Conservation (phyloP, 768 basidiomycete species). For the Suillus discolor region DNA sequence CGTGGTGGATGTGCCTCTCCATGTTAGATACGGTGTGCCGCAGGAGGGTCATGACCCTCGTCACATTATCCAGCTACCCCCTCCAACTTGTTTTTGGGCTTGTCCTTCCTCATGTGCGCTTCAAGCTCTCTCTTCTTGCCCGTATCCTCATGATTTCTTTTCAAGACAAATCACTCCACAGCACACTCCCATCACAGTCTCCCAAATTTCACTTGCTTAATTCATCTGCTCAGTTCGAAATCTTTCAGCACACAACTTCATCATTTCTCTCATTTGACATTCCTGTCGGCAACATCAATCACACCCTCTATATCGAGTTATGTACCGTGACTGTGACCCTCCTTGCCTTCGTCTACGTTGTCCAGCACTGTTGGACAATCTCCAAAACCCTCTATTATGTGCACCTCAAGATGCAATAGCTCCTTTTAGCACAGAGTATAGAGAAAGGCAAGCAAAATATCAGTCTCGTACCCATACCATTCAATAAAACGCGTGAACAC, state of each 20-base stretch:
- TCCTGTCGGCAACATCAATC: slow-evolving; percentile 36
- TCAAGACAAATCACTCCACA: slow-evolving; percentile 10
- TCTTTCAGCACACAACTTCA: slow-evolving; percentile 1
- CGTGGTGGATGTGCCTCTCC: slow-evolving; percentile 42
- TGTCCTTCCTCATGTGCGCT: slow-evolving; percentile 30
- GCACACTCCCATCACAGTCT: slow-evolving; percentile 16
- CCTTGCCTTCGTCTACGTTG: slow-evolving; percentile 37
- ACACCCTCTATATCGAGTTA: slow-evolving; percentile 36
- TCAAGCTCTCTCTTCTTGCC: background rate
- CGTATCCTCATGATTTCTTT: background rate
- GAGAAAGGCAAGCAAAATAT: slow-evolving; percentile 23
- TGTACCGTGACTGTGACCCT: slow-evolving; percentile 37
- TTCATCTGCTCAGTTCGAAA: slow-evolving; percentile 20
- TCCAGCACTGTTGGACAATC: slow-evolving; percentile 27
- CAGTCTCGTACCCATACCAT: slow-evolving; percentile 19
- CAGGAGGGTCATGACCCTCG: slow-evolving; percentile 12
- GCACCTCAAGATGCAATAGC: slow-evolving; percentile 27
- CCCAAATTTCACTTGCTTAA: slow-evolving; percentile 28
- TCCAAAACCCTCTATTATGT: slow-evolving; percentile 21
- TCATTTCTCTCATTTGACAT: slow-evolving; percentile 21
- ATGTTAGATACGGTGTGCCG: slow-evolving; percentile 45
- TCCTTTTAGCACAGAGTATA: slow-evolving; percentile 20
- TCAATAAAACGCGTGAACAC: slow-evolving; percentile 10
- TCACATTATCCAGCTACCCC: slow-evolving; percentile 24
- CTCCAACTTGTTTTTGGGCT: slow-evolving; percentile 36